Percentiles rank a stretch among this genome's conserved stretches.
phyloP scores from a whole-genome alignment of 1,284 basidiomycete species.

The Marasmius oreades region DNA sequence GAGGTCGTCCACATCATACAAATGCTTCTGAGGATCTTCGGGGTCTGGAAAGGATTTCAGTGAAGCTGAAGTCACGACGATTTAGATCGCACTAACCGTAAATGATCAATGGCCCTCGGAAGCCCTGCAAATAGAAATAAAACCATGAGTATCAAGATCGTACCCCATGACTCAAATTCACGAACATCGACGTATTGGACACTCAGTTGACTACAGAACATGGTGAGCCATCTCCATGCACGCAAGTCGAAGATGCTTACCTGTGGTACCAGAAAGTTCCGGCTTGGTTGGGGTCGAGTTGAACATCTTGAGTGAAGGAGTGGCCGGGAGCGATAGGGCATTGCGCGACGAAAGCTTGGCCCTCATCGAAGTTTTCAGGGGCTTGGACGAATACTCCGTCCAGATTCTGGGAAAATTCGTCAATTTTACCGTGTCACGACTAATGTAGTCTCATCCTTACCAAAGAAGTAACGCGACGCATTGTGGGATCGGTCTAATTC shows the following conservation, averaged over 20 bases:
- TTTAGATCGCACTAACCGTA: slow-evolving; percentile 7
- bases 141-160: not conserved
- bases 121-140: slow-evolving; percentile 1
- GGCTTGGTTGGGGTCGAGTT: slow-evolving; percentile 21
- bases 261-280: slow-evolving; percentile 38
- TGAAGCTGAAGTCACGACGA: not conserved
- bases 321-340: slow-evolving; percentile 47
- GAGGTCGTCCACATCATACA: slow-evolving; percentile 18
- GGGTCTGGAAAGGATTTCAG: slow-evolving; percentile 6
- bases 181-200: slow-evolving; percentile 18
- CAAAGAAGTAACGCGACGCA: slow-evolving; percentile 11
- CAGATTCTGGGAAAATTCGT: slow-evolving; percentile 19
- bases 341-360: slow-evolving; percentile 24
- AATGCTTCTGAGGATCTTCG: slow-evolving; percentile 10
- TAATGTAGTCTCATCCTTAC: not conserved
- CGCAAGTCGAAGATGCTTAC: slow-evolving; percentile 2
- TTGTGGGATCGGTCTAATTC: slow-evolving; percentile 6
- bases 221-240: not conserved
- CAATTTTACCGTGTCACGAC: not conserved
- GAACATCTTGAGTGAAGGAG: slow-evolving; percentile 42
- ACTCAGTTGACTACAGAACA: slow-evolving; percentile 14
- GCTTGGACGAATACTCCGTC: slow-evolving; percentile 25
- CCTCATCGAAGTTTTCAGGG: slow-evolving; percentile 21
- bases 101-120: slow-evolving; percentile 15
- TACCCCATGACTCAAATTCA: not conserved